Conservation (phyloP, 2,329 filamentous ascomycete species). For the Fusarium kyushuense region DNA sequence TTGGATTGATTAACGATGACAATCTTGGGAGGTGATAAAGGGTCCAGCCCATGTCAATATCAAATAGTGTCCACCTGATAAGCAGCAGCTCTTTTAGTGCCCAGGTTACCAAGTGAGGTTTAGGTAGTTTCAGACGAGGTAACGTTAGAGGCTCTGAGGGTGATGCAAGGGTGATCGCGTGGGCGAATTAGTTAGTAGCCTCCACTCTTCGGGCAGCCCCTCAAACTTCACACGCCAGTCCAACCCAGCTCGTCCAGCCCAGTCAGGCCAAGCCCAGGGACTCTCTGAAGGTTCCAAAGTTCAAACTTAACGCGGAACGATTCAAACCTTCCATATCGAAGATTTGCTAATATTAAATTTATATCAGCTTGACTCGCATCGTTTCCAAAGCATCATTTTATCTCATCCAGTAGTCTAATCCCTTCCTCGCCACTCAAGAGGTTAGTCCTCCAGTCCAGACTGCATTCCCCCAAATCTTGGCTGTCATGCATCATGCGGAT, state of each 20-base stretch:
- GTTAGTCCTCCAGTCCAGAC: slow-evolving; percentile 15
- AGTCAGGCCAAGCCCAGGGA: slow-evolving; percentile 4
- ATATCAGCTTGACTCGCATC: slow-evolving; percentile 15
- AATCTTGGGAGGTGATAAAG: slow-evolving; percentile 16
- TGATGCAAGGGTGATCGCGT: slow-evolving; percentile 43
- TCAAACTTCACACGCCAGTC: slow-evolving; percentile 26
- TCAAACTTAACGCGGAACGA: slow-evolving; percentile 21
- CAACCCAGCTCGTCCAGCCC: slow-evolving; percentile 5
- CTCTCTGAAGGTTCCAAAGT: slow-evolving; percentile 2
- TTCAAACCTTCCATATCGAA: slow-evolving; percentile 13
- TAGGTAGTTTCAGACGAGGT: neutral
- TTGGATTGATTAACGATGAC: slow-evolving; percentile 4
- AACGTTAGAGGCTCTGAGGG: slow-evolving; percentile 10
- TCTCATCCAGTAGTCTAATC: neutral
- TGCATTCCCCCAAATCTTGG: slow-evolving; percentile 13
- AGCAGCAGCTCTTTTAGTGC: slow-evolving; percentile 25
- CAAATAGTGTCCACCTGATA: slow-evolving; percentile 39
- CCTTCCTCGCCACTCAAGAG: slow-evolving; percentile 3
- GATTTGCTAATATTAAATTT: slow-evolving; percentile 2
- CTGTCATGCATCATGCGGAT: slow-evolving; percentile 42
- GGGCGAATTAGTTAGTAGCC: slow-evolving; percentile 31
- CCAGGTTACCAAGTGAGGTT: slow-evolving; percentile 17
- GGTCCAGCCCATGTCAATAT: slow-evolving; percentile 12
- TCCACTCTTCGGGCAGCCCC: slow-evolving; percentile 34
- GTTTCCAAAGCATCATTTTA: neutral